A percentile compares a stretch with the other conserved stretches of the same genome.
These are phyloP conservation scores for Oenanthe javanica DNA, from an alignment of 140 eudicot species.

Conservation along the genomic window DNA sequence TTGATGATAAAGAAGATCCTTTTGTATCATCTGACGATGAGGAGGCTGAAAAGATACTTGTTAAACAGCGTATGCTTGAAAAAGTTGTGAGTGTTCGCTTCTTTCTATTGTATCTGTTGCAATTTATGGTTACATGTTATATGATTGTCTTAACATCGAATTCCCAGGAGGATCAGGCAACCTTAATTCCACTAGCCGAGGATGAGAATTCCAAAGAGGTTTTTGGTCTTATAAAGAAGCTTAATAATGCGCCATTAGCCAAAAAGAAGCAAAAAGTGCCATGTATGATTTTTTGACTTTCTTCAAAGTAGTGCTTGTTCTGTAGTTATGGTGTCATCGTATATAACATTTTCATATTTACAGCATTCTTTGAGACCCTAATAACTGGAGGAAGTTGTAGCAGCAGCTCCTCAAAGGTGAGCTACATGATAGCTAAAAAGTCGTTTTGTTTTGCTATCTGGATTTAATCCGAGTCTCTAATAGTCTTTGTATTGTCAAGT, in stretches of 20 bases:
- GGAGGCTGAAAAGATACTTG: slow-evolving; percentile 49
- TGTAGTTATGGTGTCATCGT: not conserved
- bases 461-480: not conserved
- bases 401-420: slow-evolving; percentile 62
- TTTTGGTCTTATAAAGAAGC: slow-evolving; percentile 73
- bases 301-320: not conserved
- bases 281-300: slow-evolving; percentile 31
- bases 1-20: slow-evolving; percentile 59
- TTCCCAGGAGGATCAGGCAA: slow-evolving; percentile 42
- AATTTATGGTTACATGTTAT: not conserved
- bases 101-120: not conserved
- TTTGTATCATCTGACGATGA: slow-evolving; percentile 73
- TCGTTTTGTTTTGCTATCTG: not conserved
- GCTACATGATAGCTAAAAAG: not conserved
- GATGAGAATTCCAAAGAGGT: slow-evolving; percentile 72
- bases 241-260: slow-evolving; percentile 38
- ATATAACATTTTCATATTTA: slow-evolving; percentile 16
- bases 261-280: slow-evolving; percentile 54
- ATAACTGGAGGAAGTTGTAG: slow-evolving; percentile 56
- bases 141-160: not conserved
- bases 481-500: not conserved
- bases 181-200: slow-evolving; percentile 45
- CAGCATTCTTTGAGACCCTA: slow-evolving; percentile 67
- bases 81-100: slow-evolving; percentile 46
- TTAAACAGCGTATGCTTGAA: slow-evolving; percentile 38